Percentiles rank a stretch among this genome's conserved stretches.
Conservation (phyloP, 176 grass and related monocot genomes). For the Musa acuminata region DNA sequence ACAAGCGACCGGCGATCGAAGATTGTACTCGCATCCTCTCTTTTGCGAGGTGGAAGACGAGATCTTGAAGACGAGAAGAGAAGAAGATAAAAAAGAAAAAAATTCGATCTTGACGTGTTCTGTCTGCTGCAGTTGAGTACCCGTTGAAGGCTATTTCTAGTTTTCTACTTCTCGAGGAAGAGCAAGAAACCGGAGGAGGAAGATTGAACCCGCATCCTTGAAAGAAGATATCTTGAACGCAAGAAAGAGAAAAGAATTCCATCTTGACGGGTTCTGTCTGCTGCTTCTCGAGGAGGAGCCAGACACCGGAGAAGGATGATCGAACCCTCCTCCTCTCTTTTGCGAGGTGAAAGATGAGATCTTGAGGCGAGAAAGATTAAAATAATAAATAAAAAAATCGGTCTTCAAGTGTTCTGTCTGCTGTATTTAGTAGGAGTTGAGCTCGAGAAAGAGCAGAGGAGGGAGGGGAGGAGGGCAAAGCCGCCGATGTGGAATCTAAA, state of each 20-base stretch:
- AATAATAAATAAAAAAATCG: neutral
- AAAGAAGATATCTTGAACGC: neutral
- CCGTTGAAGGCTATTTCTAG: no score
- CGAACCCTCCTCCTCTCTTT: no score
- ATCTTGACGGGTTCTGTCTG: neutral
- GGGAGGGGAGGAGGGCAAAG: no score
- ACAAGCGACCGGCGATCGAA: no score
- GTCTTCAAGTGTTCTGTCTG: no score
- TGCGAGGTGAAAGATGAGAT: neutral
- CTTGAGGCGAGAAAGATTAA: neutral
- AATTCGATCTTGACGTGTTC: no score
- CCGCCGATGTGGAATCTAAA: conserved; percentile 89
- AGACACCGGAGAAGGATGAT: neutral
- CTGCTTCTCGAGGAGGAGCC: neutral
- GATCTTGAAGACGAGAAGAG: no score
- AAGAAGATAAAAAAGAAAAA: no score
- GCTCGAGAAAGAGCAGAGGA: neutral
- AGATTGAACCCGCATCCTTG: neutral
- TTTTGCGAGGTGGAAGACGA: no score
- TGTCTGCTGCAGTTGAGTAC: no score
- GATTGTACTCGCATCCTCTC: no score
- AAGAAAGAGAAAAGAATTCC: neutral
- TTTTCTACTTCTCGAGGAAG: neutral
- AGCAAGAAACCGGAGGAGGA: neutral
- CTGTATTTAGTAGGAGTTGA: neutral